Percentiles rank a stretch among this genome's conserved stretches.
phyloP scores from a whole-genome alignment of 2,329 filamentous ascomycete species.

The Penicillium freii region DNA sequence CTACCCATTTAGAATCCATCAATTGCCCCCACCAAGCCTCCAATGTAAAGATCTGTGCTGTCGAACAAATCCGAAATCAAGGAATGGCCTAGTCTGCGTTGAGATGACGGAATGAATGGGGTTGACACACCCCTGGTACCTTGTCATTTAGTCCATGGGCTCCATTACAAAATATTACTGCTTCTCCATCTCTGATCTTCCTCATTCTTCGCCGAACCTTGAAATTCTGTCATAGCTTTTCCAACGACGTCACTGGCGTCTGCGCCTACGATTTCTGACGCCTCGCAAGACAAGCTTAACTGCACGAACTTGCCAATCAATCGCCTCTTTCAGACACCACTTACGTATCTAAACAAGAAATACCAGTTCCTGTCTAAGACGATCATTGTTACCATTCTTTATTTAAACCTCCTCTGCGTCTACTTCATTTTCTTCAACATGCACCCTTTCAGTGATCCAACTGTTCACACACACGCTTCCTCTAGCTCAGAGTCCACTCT shows the following conservation, averaged over 20 bases:
- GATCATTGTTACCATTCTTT: slow-evolving; percentile 5
- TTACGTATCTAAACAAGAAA: slow-evolving; percentile 19
- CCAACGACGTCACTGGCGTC: slow-evolving; percentile 6
- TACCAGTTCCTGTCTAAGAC: background rate
- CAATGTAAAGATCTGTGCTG: background rate
- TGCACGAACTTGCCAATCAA: slow-evolving; percentile 17
- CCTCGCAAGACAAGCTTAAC: slow-evolving; percentile 9
- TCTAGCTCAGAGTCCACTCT: slow-evolving; percentile 24
- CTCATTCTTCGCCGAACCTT: background rate
- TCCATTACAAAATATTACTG: background rate
- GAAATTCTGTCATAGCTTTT: slow-evolving; percentile 6
- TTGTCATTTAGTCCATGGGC: no score
- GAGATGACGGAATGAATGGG: slow-evolving; percentile 14
- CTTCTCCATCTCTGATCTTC: background rate
- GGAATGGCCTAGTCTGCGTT: slow-evolving; percentile 6
- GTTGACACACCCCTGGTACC: background rate
- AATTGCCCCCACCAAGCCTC: background rate
- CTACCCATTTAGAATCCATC: background rate
- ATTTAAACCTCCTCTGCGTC: slow-evolving; percentile 6
- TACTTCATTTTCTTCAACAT: slow-evolving; percentile 17
- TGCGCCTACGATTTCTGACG: background rate
- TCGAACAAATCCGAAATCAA: slow-evolving; percentile 11
- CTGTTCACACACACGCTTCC: slow-evolving; percentile 29
- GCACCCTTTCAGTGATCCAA: slow-evolving; percentile 32
- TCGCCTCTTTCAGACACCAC: slow-evolving; percentile 18